These are phyloP conservation scores for Trichosporon coremiiforme DNA, from an alignment of 1,284 basidiomycete species.

Conservation along the genomic window DNA sequence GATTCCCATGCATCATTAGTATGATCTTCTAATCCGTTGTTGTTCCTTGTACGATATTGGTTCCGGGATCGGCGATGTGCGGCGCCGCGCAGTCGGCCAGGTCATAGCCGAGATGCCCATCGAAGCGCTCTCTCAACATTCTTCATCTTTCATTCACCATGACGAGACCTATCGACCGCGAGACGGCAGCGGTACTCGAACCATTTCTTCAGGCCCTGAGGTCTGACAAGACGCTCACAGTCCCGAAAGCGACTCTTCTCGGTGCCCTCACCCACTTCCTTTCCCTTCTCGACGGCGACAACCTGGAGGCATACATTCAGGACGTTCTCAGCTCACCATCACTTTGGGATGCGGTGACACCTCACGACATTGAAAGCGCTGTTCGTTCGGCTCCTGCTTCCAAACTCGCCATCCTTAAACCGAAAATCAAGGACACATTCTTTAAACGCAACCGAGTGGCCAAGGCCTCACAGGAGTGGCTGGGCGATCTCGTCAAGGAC, in stretches of 20 bases:
- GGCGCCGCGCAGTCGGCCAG: constrained; percentile 5
- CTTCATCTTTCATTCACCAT: constrained; percentile 1
- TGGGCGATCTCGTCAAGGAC: constrained; percentile 19
- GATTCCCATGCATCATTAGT: too few species aligned
- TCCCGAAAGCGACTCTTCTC: constrained; percentile 41
- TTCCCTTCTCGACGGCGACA: constrained; percentile 30
- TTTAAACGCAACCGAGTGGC: constrained; percentile 26
- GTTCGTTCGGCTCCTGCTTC: constrained; percentile 20
- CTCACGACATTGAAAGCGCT: constrained; percentile 18
- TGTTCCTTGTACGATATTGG: not conserved
- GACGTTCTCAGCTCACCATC: constrained; percentile 36
- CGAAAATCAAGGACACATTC: constrained; percentile 26
- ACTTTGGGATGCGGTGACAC: constrained; percentile 32
- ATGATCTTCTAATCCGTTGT: not conserved
- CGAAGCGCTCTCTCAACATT: not conserved
- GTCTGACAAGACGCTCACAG: constrained; percentile 29
- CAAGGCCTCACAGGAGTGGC: constrained; percentile 28
- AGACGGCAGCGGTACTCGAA: constrained; percentile 34
- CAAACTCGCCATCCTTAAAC: constrained; percentile 23
- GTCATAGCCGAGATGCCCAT: constrained; percentile 17
- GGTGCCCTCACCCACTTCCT: constrained; percentile 51
- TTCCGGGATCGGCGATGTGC: constrained; percentile 7
- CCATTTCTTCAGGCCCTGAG: constrained; percentile 38
- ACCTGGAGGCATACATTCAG: constrained; percentile 33
- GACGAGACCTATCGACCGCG: constrained; percentile 13